A percentile compares a stretch with the other conserved stretches of the same genome.
phyloP scores from a whole-genome alignment of 768 basidiomycete species.

The Phlegmacium glaucopus region DNA sequence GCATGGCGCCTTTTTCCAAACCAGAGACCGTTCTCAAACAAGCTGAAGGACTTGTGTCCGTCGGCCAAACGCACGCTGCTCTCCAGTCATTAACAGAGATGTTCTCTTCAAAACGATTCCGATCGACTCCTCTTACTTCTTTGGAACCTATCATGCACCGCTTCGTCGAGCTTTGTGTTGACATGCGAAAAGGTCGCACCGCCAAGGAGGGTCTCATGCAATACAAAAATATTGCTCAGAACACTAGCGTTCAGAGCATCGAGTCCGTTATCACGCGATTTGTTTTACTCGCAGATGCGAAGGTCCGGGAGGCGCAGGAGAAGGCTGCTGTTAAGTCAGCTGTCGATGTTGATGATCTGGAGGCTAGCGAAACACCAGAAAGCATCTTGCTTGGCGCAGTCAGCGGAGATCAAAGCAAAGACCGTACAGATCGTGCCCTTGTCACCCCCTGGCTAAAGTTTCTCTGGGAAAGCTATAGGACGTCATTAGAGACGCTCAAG shows the following conservation, averaged over 20 bases:
- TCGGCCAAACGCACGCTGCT: conserved; percentile 87
- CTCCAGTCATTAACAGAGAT: conserved; percentile 89
- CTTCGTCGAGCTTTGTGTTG: conserved; percentile 95
- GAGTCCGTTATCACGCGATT: conserved; percentile 89
- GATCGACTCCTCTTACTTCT: conserved; percentile 81
- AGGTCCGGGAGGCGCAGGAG: conserved; percentile 83
- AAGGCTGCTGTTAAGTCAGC: conserved; percentile 76
- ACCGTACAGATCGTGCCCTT: conserved; percentile 89
- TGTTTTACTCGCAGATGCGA: conserved; percentile 74
- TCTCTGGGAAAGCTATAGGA: conserved; percentile 98
- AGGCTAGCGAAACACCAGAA: conserved; percentile 93
- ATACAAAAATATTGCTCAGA: conserved; percentile 98
- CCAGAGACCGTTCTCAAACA: conserved; percentile 90
- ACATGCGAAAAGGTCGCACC: conserved; percentile 88
- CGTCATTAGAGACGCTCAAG: conserved; percentile 91
- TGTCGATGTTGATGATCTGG: conserved; percentile 90
- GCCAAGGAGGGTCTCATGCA: conserved; percentile 96
- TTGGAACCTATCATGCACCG: conserved; percentile 96
- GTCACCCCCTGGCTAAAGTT: conserved; percentile 98
- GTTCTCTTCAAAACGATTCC: conserved; percentile 91
- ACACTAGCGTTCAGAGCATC: conserved; percentile 85
- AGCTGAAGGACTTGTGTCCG: conserved; percentile 91
- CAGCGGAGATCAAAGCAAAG: conserved; percentile 85
- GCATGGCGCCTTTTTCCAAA: conserved; percentile 88
- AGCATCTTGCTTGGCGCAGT: conserved; percentile 89